A percentile compares a stretch with the other conserved stretches of the same genome.
These are phyloP conservation scores for Orbilia javanica DNA, from an alignment of 2,329 filamentous ascomycete genomes.

Conservation along the genomic window DNA sequence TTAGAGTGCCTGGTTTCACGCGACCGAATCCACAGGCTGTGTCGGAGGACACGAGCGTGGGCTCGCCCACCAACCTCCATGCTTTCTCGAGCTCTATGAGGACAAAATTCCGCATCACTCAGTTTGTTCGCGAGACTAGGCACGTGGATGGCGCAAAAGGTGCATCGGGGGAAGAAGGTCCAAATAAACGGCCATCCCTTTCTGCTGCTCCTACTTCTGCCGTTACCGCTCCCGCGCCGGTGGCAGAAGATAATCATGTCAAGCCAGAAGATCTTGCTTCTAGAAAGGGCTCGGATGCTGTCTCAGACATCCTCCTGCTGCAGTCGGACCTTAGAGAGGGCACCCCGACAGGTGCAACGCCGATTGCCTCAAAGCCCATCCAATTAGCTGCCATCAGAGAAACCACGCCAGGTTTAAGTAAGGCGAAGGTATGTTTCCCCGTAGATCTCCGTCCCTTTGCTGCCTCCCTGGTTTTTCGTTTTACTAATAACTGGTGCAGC, in stretches of 20 bases:
- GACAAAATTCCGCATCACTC: conserved; percentile 55
- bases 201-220: conserved; percentile 15
- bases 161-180: conserved; percentile 33
- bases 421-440: conserved; percentile 47
- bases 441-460: neutral
- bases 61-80: conserved; percentile 49
- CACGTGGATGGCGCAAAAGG: conserved; percentile 49
- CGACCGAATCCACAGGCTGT: conserved; percentile 48
- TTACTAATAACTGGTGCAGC: conserved; percentile 21
- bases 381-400: conserved; percentile 30
- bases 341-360: conserved; percentile 1
- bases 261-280: conserved; percentile 33
- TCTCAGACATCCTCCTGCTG: conserved; percentile 24
- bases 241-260: conserved; percentile 17
- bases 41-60: conserved; percentile 48
- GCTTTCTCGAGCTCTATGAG: conserved; percentile 50
- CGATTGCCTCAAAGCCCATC: conserved; percentile 35
- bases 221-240: conserved; percentile 20
- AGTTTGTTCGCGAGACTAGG: conserved; percentile 54
- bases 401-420: conserved; percentile 26
- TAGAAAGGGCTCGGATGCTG: conserved; percentile 48
- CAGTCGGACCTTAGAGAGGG: conserved; percentile 25
- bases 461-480: neutral
- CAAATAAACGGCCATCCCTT: conserved; percentile 28
- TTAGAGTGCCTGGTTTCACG: conserved; percentile 57